Conservation (phyloP, 441 rosid genomes). For the Aleurites moluccanus region DNA sequence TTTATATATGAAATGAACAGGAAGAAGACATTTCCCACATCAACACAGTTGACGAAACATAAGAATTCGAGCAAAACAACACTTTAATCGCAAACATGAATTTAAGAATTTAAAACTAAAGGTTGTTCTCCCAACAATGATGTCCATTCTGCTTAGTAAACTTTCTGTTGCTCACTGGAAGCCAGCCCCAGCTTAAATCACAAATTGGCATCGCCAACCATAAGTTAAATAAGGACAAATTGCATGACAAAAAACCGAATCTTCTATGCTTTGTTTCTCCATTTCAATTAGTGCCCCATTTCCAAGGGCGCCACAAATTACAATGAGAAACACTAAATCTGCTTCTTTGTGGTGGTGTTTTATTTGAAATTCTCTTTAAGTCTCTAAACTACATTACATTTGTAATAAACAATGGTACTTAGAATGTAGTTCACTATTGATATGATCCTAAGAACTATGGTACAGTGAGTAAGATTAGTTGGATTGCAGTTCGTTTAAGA, state of each 20-base stretch:
- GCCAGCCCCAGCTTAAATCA: not conserved
- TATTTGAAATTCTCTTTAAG: not conserved
- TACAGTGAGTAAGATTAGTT: too few relatives aligned
- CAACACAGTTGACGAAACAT: not conserved
- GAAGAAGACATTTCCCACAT: not conserved
- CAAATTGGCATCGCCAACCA: not conserved
- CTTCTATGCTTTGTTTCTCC: not conserved
- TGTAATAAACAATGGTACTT: not conserved
- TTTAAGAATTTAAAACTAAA: not conserved
- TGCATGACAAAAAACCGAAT: not conserved
- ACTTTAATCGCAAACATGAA: not conserved
- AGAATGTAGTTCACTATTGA: too few relatives aligned
- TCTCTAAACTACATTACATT: not conserved
- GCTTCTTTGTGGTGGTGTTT: not conserved
- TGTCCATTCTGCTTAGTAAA: not conserved
- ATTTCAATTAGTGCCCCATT: not conserved
- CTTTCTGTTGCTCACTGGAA: not conserved
- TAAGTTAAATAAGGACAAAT: not conserved
- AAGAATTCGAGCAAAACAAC: not conserved
- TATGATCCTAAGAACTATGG: too few relatives aligned
- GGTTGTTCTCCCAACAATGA: not conserved
- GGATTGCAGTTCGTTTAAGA: too few relatives aligned
- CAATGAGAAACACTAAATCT: not conserved
- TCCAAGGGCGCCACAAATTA: not conserved
- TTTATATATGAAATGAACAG: not conserved